A percentile compares a stretch with the other conserved stretches of the same genome.
Evolutionary conservation across 2,329 filamentous ascomycete species (phyloP).

Genomic region (Raffaelea albimanens): DNA sequence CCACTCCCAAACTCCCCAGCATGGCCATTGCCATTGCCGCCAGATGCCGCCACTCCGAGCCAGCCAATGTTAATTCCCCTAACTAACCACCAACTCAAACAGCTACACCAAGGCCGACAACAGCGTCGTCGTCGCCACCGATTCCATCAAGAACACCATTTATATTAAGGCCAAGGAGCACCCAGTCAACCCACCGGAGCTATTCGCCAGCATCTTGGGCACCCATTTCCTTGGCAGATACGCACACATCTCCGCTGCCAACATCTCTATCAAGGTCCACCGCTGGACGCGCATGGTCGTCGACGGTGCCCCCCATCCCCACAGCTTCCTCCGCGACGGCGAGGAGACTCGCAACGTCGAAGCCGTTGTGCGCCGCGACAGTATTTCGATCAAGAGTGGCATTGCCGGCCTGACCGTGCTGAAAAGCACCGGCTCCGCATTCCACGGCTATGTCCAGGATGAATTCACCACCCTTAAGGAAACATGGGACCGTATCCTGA

Average conservation of each 20-base stretch:
- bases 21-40: too few relatives aligned
- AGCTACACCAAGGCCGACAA: slow-evolving; percentile 94
- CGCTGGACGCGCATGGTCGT: slow-evolving; percentile 85
- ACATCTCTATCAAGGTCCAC: slow-evolving; percentile 75
- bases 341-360: slow-evolving; percentile 79
- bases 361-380: slow-evolving; percentile 57
- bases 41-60: too few relatives aligned
- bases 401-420: slow-evolving; percentile 79
- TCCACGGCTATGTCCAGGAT: slow-evolving; percentile 88
- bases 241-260: slow-evolving; percentile 74
- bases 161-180: slow-evolving; percentile 93
- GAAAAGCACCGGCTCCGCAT: slow-evolving; percentile 93
- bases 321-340: slow-evolving; percentile 88
- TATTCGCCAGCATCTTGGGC: slow-evolving; percentile 77
- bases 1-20: neutral
- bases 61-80: neutral
- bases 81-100: neutral
- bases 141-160: slow-evolving; percentile 96
- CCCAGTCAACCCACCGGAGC: slow-evolving; percentile 85
- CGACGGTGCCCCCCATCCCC: slow-evolving; percentile 83
- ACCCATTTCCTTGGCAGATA: slow-evolving; percentile 86
- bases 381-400: slow-evolving; percentile 66
- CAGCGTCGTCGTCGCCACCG: slow-evolving; percentile 87
- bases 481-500: slow-evolving; percentile 90
- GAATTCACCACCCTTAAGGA: slow-evolving; percentile 87